phyloP scores from a whole-genome alignment of 2,329 filamentous ascomycete species.

The Onygenales sp. region DNA sequence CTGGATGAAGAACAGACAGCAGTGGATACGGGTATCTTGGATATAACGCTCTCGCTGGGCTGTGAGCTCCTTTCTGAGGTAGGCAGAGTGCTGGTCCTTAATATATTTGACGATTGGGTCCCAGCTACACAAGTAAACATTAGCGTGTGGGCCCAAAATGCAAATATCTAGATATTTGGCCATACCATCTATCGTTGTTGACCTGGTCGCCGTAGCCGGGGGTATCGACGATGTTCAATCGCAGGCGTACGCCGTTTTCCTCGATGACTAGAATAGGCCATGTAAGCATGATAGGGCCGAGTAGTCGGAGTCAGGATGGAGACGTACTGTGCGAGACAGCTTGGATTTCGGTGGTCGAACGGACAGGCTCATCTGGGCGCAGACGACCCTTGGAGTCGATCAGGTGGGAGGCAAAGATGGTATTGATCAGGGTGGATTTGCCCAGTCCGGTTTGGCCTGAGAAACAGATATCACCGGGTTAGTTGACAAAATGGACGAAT shows the following conservation, averaged over 20 bases:
- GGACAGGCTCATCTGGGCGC: slow-evolving; percentile 82
- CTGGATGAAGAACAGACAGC: slow-evolving; percentile 99
- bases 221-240: slow-evolving; percentile 98
- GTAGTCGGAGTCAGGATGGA: neutral
- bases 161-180: slow-evolving; percentile 10
- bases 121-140: slow-evolving; percentile 49
- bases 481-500: slow-evolving; percentile 12
- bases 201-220: slow-evolving; percentile 97
- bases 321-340: slow-evolving; percentile 74
- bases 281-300: slow-evolving; percentile 1
- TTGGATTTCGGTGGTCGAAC: slow-evolving; percentile 96
- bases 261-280: slow-evolving; percentile 60
- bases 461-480: slow-evolving; percentile 16
- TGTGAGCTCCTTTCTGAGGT: slow-evolving; percentile 97
- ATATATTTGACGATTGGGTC: slow-evolving; percentile 99
- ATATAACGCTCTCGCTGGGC: slow-evolving; percentile 99
- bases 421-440: slow-evolving; percentile 99
- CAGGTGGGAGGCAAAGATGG: slow-evolving; percentile 98
- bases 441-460: slow-evolving; percentile 94
- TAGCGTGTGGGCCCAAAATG: slow-evolving; percentile 2
- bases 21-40: slow-evolving; percentile 97
- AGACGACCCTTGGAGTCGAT: slow-evolving; percentile 98
- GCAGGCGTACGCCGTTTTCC: slow-evolving; percentile 95
- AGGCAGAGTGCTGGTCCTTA: slow-evolving; percentile 99
- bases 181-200: slow-evolving; percentile 92